A percentile compares a stretch with the other conserved stretches of the same genome.
Evolutionary conservation across 1,284 basidiomycete species (phyloP).

Genomic region (Singerocomus inundabilis): DNA sequence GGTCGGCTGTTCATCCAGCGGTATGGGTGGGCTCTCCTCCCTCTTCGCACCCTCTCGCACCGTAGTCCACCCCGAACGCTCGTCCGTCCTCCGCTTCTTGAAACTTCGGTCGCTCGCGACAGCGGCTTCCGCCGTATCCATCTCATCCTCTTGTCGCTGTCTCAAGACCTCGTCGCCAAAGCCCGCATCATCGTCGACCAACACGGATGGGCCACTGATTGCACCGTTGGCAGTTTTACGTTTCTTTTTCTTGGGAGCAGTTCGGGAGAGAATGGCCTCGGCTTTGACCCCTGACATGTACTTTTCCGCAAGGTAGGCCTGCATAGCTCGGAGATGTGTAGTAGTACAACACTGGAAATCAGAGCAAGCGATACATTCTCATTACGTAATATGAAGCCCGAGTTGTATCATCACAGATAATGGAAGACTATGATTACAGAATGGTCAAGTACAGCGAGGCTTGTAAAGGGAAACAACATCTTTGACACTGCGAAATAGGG

Average conservation of each 20-base stretch:
- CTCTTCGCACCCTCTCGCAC: conserved; percentile 44
- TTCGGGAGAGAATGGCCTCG: conserved; percentile 85
- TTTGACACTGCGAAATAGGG: background rate
- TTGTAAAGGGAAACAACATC: background rate
- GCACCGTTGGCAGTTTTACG: conserved; percentile 50
- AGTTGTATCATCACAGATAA: too few relatives aligned
- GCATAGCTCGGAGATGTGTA: conserved; percentile 43
- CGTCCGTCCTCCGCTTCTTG: conserved; percentile 65
- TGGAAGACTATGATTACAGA: background rate
- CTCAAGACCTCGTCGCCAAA: conserved; percentile 48
- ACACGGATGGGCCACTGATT: conserved; percentile 38
- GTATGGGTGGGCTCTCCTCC: conserved; percentile 52
- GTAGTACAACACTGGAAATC: background rate
- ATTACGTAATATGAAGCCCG: conserved; percentile 7
- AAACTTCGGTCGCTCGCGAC: conserved; percentile 70
- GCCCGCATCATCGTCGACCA: conserved; percentile 70
- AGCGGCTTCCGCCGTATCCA: conserved; percentile 58
- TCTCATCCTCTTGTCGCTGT: conserved; percentile 47
- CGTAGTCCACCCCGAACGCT: conserved; percentile 58
- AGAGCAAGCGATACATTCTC: background rate
- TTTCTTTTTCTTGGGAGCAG: conserved; percentile 66
- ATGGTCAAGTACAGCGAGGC: background rate
- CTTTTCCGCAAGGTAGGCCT: conserved; percentile 77
- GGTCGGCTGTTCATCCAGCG: conserved; percentile 67
- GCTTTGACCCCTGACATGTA: conserved; percentile 98